Base-by-base conservation (phyloP, 139 green algal species). In the Closterium sp. region DNA sequence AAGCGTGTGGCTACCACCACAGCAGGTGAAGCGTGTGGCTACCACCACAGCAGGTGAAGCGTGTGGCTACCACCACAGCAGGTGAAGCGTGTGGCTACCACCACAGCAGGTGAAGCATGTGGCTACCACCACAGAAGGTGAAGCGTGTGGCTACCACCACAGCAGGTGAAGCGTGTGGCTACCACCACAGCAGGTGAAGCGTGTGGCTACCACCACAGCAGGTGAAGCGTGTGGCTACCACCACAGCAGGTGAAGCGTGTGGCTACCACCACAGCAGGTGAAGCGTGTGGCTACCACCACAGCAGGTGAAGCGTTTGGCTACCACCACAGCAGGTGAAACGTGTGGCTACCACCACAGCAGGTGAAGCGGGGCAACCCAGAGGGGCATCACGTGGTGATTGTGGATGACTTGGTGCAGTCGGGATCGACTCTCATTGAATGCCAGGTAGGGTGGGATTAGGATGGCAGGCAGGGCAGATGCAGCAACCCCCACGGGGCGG, bases 341-440 rank as follows among this genome's bases (percentile, higher is more conserved):
- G 3, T 6, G 27, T n/a, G 27, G 3, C 27, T 3, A 31, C 4
- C 79, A 38, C 32, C 3, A 38, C n/a, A n/a, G n/a, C n/a, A n/a
- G n/a, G 3, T 38, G 2, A 31, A 88, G n/a, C 98, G 99, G 94
- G 98, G 98, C 6, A 96, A 97, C 22, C 95, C 97, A 0, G 87
- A 94, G 84, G 97, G 96, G 29, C 96, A 97, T 22, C 98, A 99
- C 92, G 97, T 99, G 17, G 97, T 99, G 28, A 99, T 99, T 62
- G 98, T 99, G 38, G 98, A 99, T 92, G 98, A 99, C 94, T 96
- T 99, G 87, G 98, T 99, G 90, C 98, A 99, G 96, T 97, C 96
- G 7, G 98, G 98, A 28, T 96, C 97, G 86, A 99, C 98, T 1
- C 96, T 99, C 13, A 97, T 99, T 6, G 98, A 99, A 95, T 99